Evolutionary conservation across 2,329 filamentous ascomycete genomes (phyloP), one percentile per base, ranked within the genome.

Genomic region (Fusarium clavum): DNA sequence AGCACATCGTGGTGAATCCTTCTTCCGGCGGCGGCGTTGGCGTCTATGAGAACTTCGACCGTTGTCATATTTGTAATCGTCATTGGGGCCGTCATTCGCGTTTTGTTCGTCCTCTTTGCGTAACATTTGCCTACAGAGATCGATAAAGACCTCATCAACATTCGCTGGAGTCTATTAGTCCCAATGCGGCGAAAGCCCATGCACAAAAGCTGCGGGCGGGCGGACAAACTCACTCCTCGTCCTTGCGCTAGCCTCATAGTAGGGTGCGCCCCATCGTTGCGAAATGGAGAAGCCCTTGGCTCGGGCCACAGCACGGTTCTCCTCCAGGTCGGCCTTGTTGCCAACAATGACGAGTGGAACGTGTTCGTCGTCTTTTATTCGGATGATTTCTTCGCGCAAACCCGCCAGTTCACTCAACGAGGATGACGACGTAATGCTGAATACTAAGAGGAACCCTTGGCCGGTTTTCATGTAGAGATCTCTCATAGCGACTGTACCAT

Each of bases 381-480:
- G 92, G 65, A 94, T 91, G 69, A 97, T 97, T 80, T 97, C 93
- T 76, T 97, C 93, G 53, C 93, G 91, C 44, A 97, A 86, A 73
- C 92, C 91, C 73, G 89, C 87, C 30, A 97, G 87, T 80, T 97
- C 94, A 73, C 90, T 88, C 43, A 97, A 85, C n/a, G 93, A 97
- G 34, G 92, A 92, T 66, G 87, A 85, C 67, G 93, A 96, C 20
- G 93, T 95, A 77, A 97, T 97, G 81, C 92, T 95, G 82, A 97
- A 97, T 61, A 97, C 94, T 40, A 97, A 87, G 58, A 97, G 87
- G 79, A 97, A 97, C 0, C 94, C 94, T 81, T 97, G 93, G 58
- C 94, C 94, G 41, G 94, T 93, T 79, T 96, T 96, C 93, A 97
- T 97, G 83, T 97, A 96, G 47, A 95, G 85, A 78, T 96, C 93